A percentile compares a stretch with the other conserved stretches of the same genome.
Evolutionary conservation across 306 rosid species (phyloP).

Genomic region (Quercus engelmannii): DNA sequence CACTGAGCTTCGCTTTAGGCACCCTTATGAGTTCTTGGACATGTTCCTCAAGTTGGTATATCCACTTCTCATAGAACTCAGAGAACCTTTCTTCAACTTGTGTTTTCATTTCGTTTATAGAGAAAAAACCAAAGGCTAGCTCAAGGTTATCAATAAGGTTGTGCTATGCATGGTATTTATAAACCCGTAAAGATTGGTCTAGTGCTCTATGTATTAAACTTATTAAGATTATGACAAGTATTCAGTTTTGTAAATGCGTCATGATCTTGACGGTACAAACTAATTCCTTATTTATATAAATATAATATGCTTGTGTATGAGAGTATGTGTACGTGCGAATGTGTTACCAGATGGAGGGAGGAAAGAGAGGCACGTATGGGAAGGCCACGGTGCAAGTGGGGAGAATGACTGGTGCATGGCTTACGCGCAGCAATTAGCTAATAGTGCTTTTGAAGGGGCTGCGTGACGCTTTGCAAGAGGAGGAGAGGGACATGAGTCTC

Average conservation of each 20-base stretch:
- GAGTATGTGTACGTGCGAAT: too few relatives aligned
- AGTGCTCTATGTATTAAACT: too few relatives aligned
- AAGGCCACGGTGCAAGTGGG: constrained; percentile 35
- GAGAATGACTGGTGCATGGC: constrained; percentile 47
- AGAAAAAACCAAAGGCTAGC: not conserved
- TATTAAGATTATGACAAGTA: too few relatives aligned
- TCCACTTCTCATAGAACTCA: constrained; percentile 49
- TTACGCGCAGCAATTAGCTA: constrained; percentile 45
- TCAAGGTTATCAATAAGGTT: not conserved
- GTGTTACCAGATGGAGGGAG: constrained; percentile 38
- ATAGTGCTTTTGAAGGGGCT: constrained; percentile 17
- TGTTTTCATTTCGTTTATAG: constrained; percentile 25
- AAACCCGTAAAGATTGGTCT: too few relatives aligned
- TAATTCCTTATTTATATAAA: too few relatives aligned
- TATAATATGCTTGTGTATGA: not conserved
- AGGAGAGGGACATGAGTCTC: not conserved
- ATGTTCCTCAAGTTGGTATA: constrained; percentile 38
- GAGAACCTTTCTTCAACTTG: constrained; percentile 40
- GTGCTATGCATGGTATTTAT: not conserved
- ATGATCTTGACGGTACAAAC: too few relatives aligned
- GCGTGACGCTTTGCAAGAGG: constrained; percentile 37
- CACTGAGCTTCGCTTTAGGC: constrained; percentile 1
- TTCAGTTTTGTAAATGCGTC: too few relatives aligned
- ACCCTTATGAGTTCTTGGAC: constrained; percentile 22
- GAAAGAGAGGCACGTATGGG: constrained; percentile 37